These are phyloP conservation scores for Diaporthe australafricana DNA, from an alignment of 2,329 filamentous ascomycete species.

Conservation along the genomic window DNA sequence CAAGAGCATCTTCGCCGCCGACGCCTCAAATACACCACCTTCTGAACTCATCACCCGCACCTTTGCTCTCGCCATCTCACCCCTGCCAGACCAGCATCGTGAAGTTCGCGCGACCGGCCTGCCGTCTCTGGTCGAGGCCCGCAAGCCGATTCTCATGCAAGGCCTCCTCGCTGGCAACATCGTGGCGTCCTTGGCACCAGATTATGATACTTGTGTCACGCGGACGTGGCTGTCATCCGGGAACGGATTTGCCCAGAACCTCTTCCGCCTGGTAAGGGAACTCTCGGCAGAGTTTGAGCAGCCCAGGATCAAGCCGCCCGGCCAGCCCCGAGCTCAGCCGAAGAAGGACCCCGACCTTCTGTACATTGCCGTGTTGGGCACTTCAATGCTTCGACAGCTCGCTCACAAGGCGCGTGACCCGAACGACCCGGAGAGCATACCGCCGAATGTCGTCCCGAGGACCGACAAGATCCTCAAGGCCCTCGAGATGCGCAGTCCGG, in stretches of 20 bases:
- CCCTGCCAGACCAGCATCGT: slow-evolving; percentile 76
- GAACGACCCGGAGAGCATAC: slow-evolving; percentile 63
- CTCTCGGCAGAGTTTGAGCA: slow-evolving; percentile 74
- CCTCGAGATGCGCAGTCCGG: slow-evolving; percentile 71
- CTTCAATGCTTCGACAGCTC: slow-evolving; percentile 75
- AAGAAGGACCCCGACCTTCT: slow-evolving; percentile 64
- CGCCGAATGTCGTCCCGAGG: slow-evolving; percentile 72
- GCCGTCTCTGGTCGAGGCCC: slow-evolving; percentile 78
- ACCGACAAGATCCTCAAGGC: slow-evolving; percentile 76
- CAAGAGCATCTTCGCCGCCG: slow-evolving; percentile 82
- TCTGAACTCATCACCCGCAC: slow-evolving; percentile 87
- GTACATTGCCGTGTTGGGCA: slow-evolving; percentile 75
- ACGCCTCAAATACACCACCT: slow-evolving; percentile 71
- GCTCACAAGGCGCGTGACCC: slow-evolving; percentile 75
- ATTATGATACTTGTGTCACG: slow-evolving; percentile 76
- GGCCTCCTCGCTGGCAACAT: slow-evolving; percentile 92
- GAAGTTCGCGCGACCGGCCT: slow-evolving; percentile 69
- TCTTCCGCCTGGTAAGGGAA: slow-evolving; percentile 80
- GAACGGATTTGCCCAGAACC: slow-evolving; percentile 84
- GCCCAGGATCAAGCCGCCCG: slow-evolving; percentile 52
- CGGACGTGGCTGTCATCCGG: slow-evolving; percentile 84
- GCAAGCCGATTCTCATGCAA: slow-evolving; percentile 92
- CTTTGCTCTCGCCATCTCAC: slow-evolving; percentile 87
- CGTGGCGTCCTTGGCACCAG: slow-evolving; percentile 76
- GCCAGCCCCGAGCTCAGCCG: slow-evolving; percentile 46